Evolutionary conservation across 2,329 filamentous ascomycete genomes (phyloP).

Genomic region (Helotiales sp.): DNA sequence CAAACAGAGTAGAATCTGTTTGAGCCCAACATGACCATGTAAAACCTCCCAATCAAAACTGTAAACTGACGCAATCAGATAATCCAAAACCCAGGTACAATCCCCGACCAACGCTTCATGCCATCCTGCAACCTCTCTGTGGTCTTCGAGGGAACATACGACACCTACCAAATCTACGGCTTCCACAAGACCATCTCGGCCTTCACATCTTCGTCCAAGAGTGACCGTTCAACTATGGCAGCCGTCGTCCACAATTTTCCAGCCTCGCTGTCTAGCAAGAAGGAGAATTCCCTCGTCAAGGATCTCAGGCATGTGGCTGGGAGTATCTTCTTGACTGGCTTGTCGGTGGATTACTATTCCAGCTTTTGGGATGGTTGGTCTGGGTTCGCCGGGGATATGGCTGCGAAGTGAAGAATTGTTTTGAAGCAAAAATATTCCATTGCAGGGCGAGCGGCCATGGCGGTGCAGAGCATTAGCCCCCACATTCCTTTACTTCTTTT

Average conservation of each 20-base stretch:
- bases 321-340: constrained; percentile 48
- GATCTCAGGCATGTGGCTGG: constrained; percentile 45
- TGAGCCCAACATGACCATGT: not conserved
- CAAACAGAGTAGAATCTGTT: not conserved
- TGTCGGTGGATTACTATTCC: constrained; percentile 47
- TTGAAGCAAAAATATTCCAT: too few relatives aligned
- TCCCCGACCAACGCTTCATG: constrained; percentile 49
- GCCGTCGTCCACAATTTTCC: constrained; percentile 48
- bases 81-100: constrained; percentile 50
- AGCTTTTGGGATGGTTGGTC: constrained; percentile 46
- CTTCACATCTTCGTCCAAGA: constrained; percentile 37
- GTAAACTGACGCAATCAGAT: constrained; percentile 38
- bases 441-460: too few relatives aligned
- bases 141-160: constrained; percentile 49
- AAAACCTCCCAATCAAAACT: not conserved
- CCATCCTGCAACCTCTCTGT: constrained; percentile 47
- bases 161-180: constrained; percentile 45
- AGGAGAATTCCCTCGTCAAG: constrained; percentile 40
- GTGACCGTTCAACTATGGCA: constrained; percentile 43
- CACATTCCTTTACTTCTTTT: not conserved
- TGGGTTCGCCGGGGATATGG: constrained; percentile 43
- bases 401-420: constrained; percentile 1
- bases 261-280: constrained; percentile 37
- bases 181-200: constrained; percentile 42
- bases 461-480: not conserved